A percentile compares a stretch with the other conserved stretches of the same genome.
Evolutionary conservation across 495 filamentous ascomycete species (phyloP).

Genomic region (Neurospora sp.): DNA sequence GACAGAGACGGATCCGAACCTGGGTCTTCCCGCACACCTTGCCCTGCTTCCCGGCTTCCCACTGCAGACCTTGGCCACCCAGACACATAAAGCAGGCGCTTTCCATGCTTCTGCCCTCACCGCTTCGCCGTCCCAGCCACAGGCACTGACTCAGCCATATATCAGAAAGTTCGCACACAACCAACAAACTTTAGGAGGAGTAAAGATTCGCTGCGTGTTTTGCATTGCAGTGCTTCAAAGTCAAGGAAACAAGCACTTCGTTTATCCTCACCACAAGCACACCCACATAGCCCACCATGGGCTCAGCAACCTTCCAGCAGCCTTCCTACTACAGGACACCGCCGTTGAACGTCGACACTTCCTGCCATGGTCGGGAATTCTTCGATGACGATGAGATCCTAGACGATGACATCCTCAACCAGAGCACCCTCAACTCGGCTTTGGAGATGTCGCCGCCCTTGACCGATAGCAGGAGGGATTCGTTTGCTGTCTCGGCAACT

Average conservation of each 20-base stretch:
- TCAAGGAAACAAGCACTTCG: neutral
- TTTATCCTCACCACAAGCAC: conserved; percentile 6
- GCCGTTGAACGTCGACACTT: conserved; percentile 51
- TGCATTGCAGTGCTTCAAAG: neutral
- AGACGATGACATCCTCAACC: conserved; percentile 77
- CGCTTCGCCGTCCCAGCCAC: conserved; percentile 13
- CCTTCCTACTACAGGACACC: conserved; percentile 54
- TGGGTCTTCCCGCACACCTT: neutral
- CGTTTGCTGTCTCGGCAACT: conserved; percentile 52
- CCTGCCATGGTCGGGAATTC: conserved; percentile 41
- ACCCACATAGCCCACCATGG: conserved; percentile 34
- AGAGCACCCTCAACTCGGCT: conserved; percentile 49
- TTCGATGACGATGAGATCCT: conserved; percentile 78
- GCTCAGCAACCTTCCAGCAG: conserved; percentile 38
- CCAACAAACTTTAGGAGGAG: neutral
- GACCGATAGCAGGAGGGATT: conserved; percentile 56
- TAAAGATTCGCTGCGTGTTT: neutral
- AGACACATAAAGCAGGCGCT: conserved; percentile 19
- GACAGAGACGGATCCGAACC: neutral
- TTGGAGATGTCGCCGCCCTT: conserved; percentile 60
- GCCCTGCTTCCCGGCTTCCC: conserved; percentile 6
- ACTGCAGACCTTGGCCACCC: conserved; percentile 10
- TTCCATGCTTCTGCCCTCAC: conserved; percentile 18
- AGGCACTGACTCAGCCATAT: conserved; percentile 29
- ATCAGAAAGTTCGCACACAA: conserved; percentile 20